A percentile compares a stretch with the other conserved stretches of the same genome.
Evolutionary conservation across 129 eudicot genomes (phyloP).

Genomic region (Lactuca saligna): DNA sequence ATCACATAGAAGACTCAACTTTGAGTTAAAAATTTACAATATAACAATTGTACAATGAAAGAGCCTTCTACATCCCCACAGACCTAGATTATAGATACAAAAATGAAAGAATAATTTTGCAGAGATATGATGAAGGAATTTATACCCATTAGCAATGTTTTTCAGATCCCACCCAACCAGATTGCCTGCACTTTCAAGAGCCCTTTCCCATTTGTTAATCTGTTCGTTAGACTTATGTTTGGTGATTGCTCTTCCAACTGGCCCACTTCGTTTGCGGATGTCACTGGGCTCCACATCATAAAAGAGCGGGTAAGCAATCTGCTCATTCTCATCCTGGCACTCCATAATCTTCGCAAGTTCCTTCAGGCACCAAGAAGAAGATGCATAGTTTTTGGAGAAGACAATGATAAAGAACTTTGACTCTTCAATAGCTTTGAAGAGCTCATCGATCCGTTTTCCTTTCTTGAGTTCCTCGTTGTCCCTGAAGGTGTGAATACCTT

Average conservation of each 20-base stretch:
- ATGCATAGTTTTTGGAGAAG: too few relatives aligned
- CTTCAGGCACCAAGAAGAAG: too few relatives aligned
- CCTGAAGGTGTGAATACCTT: too few relatives aligned
- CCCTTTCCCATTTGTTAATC: background rate
- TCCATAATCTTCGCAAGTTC: background rate
- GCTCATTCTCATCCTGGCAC: background rate
- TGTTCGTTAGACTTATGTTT: background rate
- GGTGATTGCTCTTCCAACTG: background rate
- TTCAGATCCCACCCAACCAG: background rate
- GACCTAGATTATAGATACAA: background rate
- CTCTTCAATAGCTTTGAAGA: too few relatives aligned
- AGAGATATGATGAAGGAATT: background rate
- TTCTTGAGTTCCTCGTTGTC: too few relatives aligned
- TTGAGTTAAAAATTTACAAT: background rate
- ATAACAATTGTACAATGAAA: background rate
- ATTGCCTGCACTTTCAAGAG: background rate
- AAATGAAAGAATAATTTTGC: background rate
- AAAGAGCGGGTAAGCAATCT: background rate
- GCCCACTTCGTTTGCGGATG: background rate
- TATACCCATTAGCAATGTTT: background rate
- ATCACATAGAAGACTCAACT: too few relatives aligned
- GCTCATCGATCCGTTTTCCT: too few relatives aligned
- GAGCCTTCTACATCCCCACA: background rate
- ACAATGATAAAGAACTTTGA: too few relatives aligned
- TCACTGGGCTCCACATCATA: background rate